Percentiles rank a stretch among this genome's conserved stretches.
phyloP scores from a whole-genome alignment of 78 protist genomes.

The Dictyostelium capitatum region DNA sequence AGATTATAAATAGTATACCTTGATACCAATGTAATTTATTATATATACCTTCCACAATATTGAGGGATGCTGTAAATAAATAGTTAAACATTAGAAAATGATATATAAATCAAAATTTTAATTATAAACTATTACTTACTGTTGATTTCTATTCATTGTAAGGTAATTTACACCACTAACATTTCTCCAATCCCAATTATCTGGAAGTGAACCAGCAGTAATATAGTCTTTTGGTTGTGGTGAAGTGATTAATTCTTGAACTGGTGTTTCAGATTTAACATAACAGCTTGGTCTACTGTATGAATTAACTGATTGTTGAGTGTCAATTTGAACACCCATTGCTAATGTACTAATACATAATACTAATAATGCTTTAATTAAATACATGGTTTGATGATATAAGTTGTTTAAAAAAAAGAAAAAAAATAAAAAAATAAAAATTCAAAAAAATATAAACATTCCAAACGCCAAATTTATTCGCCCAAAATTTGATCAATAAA shows the following conservation, averaged over 20 bases:
- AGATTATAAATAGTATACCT: too few relatives aligned
- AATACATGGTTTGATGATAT: neutral
- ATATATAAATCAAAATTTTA: too few relatives aligned
- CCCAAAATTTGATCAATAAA: neutral
- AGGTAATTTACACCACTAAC: slow-evolving; percentile 66
- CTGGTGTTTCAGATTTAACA: neutral
- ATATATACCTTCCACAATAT: neutral
- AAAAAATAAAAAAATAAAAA: neutral
- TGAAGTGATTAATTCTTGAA: neutral
- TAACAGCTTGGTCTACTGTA: neutral
- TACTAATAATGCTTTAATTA: slow-evolving; percentile 7
- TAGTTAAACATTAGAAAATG: too few relatives aligned
- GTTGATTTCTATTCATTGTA: slow-evolving; percentile 58
- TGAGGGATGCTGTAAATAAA: neutral
- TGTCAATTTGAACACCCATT: slow-evolving; percentile 9
- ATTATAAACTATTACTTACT: neutral
- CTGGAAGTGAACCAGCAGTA: slow-evolving; percentile 7
- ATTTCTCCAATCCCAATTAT: slow-evolving; percentile 73
- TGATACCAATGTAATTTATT: too few relatives aligned
- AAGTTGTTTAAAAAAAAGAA: neutral
- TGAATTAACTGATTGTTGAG: neutral
- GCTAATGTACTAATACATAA: neutral
- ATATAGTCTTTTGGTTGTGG: slow-evolving; percentile 55
- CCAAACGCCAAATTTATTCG: too few relatives aligned
- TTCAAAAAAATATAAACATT: neutral